These are phyloP conservation scores for Graphium sp. DNA, from an alignment of 2,329 filamentous ascomycete species.

Conservation along the genomic window DNA sequence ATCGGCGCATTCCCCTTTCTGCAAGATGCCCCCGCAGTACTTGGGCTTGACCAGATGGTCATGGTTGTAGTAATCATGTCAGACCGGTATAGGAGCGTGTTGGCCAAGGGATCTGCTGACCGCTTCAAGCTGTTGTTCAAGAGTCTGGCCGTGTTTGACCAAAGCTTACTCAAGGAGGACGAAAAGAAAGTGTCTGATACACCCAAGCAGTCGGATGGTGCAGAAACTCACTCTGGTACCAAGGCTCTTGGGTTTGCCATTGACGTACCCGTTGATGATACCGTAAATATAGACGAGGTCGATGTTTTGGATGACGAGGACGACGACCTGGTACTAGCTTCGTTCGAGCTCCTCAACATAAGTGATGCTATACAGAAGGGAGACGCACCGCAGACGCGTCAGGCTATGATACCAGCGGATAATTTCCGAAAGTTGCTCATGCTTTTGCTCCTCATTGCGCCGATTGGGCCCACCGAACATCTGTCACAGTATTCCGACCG, in stretches of 20 bases:
- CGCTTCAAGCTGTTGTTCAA: slow-evolving; percentile 51
- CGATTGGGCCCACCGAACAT: slow-evolving; percentile 46
- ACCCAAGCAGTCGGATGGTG: slow-evolving; percentile 2
- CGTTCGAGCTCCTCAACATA: slow-evolving; percentile 50
- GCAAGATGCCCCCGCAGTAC: slow-evolving; percentile 49
- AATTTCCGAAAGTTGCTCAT: slow-evolving; percentile 56
- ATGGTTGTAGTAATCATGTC: slow-evolving; percentile 61
- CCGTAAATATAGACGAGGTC: slow-evolving; percentile 14
- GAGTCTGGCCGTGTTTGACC: slow-evolving; percentile 56
- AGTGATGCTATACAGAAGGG: slow-evolving; percentile 40
- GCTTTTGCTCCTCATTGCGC: slow-evolving; percentile 50
- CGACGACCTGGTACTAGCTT: slow-evolving; percentile 50
- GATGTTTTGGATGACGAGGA: slow-evolving; percentile 26
- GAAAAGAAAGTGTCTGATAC: not conserved
- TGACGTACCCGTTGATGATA: slow-evolving; percentile 23
- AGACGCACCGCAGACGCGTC: slow-evolving; percentile 31
- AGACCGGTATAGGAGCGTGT: slow-evolving; percentile 46
- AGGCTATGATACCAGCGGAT: slow-evolving; percentile 57
- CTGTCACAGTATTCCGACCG: slow-evolving; percentile 43
- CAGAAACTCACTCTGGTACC: not conserved
- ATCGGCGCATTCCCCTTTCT: slow-evolving; percentile 60
- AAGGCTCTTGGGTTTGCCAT: slow-evolving; percentile 23
- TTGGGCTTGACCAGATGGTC: slow-evolving; percentile 53
- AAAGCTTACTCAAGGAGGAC: slow-evolving; percentile 13
- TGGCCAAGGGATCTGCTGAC: slow-evolving; percentile 39